phyloP scores from a whole-genome alignment of 768 basidiomycete genomes.

The Boletus sp. region DNA sequence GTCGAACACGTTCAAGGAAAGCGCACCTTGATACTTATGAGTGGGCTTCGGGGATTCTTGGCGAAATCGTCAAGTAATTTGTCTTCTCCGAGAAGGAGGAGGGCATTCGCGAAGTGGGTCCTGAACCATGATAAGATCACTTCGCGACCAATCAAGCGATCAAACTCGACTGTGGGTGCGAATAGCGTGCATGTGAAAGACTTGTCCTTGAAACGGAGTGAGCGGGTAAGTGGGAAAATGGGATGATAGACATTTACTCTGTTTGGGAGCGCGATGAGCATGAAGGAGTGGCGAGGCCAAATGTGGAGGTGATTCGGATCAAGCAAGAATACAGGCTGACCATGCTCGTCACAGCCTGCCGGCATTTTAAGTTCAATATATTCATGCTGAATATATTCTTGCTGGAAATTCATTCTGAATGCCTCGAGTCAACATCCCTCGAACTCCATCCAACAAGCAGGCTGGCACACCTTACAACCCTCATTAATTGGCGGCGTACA shows the following conservation, averaged over 20 bases:
- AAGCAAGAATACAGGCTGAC: conserved; percentile 71
- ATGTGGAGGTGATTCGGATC: conserved; percentile 97
- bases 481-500: conserved; percentile 93
- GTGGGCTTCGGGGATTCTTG: conserved; percentile 81
- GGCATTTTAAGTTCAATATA: conserved; percentile 98
- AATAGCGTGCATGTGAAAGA: conserved; percentile 98
- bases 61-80: conserved; percentile 73
- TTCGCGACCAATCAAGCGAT: conserved; percentile 59
- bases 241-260: conserved; percentile 54
- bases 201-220: conserved; percentile 65
- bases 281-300: conserved; percentile 98
- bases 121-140: conserved; percentile 73
- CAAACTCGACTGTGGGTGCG: conserved; percentile 76
- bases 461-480: conserved; percentile 73
- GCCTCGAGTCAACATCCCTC: conserved; percentile 17
- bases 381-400: conserved; percentile 93
- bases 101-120: conserved; percentile 84
- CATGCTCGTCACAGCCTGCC: conserved; percentile 61
- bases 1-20: conserved; percentile 22
- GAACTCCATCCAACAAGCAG: conserved; percentile 6
- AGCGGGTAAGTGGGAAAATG: conserved; percentile 28
- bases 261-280: conserved; percentile 98
- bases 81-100: conserved; percentile 80
- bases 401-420: conserved; percentile 88
- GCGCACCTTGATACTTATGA: conserved; percentile 90